phyloP scores from a whole-genome alignment of 2,329 filamentous ascomycete genomes.

The Drechslerella dactyloides region DNA sequence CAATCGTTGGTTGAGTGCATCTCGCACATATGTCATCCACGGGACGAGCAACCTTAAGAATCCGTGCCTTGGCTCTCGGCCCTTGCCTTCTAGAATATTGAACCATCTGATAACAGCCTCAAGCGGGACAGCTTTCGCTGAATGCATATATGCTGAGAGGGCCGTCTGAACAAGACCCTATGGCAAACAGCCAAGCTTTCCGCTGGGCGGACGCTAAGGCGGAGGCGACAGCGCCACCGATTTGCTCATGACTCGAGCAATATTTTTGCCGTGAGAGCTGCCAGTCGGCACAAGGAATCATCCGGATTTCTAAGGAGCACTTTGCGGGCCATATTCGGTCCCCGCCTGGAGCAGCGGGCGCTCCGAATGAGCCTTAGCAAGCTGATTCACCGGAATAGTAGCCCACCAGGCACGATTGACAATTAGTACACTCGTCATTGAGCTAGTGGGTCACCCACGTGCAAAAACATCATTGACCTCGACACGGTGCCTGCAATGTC shows the following conservation, averaged over 20 bases:
- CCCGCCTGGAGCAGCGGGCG: too few species aligned
- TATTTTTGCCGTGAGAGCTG: neutral
- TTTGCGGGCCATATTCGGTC: neutral
- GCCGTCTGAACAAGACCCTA: too few species aligned
- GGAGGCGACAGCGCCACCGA: neutral
- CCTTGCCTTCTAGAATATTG: neutral
- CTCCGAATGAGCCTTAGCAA: too few species aligned
- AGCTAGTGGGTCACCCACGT: too few species aligned
- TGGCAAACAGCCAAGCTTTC: neutral
- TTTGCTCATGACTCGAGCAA: neutral
- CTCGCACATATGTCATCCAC: neutral
- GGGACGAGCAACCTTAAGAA: neutral
- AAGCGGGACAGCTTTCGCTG: too few species aligned
- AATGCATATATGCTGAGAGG: too few species aligned
- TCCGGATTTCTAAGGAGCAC: neutral
- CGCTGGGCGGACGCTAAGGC: neutral
- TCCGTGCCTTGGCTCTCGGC: neutral
- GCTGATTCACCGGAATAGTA: too few species aligned
- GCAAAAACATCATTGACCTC: too few species aligned
- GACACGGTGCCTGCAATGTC: too few species aligned
- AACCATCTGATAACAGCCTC: neutral
- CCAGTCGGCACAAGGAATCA: neutral
- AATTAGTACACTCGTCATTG: too few species aligned
- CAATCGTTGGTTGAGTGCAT: neutral
- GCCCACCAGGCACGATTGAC: too few species aligned